Percentiles rank a stretch among this genome's conserved stretches.
Evolutionary conservation across 257 asterid species (phyloP).

Genomic region (Solanum medicagineum): DNA sequence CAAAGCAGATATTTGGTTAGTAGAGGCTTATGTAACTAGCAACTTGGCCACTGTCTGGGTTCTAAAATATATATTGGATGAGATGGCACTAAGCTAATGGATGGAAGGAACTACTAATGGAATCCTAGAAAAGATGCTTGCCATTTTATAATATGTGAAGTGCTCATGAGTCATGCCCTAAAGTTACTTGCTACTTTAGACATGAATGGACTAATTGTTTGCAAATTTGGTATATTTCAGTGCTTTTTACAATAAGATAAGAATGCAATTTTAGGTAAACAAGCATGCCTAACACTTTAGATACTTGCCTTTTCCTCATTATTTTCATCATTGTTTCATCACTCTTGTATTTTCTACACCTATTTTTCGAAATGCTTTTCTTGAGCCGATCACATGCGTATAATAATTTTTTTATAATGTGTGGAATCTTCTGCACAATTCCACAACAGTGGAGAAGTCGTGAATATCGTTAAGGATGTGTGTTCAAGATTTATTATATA

Average conservation of each 20-base stretch:
- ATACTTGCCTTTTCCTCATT: neutral
- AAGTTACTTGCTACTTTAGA: neutral
- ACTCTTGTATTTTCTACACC: neutral
- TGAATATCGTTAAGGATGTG: neutral
- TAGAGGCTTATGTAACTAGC: neutral
- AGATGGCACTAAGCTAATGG: slow-evolving; percentile 19
- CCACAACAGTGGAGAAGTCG: neutral
- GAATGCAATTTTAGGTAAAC: neutral
- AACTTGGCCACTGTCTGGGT: neutral
- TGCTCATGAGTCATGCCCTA: neutral
- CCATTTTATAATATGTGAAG: neutral
- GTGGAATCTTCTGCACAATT: neutral
- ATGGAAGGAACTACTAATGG: slow-evolving; percentile 13
- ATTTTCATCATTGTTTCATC: neutral
- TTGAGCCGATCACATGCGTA: neutral
- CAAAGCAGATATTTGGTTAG: slow-evolving; percentile 4
- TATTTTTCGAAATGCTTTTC: neutral
- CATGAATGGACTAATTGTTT: neutral
- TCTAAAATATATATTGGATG: neutral
- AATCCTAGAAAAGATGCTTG: slow-evolving; percentile 6
- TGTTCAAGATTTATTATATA: too few relatives aligned
- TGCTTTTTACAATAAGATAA: neutral
- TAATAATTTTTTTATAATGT: too few relatives aligned
- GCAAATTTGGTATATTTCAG: neutral
- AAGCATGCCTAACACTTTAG: neutral